Percentiles rank a stretch among this genome's conserved stretches.
phyloP scores from a whole-genome alignment of 2,329 filamentous ascomycete genomes.

The Pseudogymnoascus sp. region DNA sequence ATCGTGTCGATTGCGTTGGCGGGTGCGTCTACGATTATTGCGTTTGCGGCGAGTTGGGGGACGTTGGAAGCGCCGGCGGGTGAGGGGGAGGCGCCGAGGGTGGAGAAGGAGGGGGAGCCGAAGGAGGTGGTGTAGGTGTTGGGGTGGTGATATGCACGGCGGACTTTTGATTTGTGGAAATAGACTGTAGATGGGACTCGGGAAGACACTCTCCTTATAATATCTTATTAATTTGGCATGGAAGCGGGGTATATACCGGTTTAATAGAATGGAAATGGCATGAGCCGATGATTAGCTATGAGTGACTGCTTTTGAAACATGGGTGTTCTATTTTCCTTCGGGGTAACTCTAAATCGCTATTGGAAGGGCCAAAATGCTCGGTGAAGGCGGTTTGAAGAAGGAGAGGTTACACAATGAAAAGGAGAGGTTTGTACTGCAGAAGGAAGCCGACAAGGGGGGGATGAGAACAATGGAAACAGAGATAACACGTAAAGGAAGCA shows the following conservation, averaged over 20 bases:
- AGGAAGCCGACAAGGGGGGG: not conserved
- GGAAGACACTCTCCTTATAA: not conserved
- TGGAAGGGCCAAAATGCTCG: too few species aligned
- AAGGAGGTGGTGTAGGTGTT: too few species aligned
- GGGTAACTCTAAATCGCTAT: too few species aligned
- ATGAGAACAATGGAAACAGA: not conserved
- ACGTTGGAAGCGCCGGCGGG: not conserved
- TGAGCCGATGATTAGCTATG: too few species aligned
- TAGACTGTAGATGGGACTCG: too few species aligned
- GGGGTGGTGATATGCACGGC: too few species aligned
- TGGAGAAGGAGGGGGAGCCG: too few species aligned
- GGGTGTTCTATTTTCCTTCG: too few species aligned
- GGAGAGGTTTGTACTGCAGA: not conserved
- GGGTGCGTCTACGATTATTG: not conserved
- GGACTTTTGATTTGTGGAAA: too few species aligned
- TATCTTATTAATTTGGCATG: not conserved
- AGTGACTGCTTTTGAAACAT: too few species aligned
- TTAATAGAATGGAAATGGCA: not conserved
- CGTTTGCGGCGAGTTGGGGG: not conserved
- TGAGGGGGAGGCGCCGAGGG: not conserved
- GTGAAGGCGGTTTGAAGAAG: not conserved
- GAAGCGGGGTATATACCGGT: not conserved
- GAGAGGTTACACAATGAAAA: too few species aligned
- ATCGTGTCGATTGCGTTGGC: constrained; percentile 26
- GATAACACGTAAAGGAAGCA: not conserved